phyloP scores from a whole-genome alignment of 108 stramenopile species.

The Nitzschia palea region DNA sequence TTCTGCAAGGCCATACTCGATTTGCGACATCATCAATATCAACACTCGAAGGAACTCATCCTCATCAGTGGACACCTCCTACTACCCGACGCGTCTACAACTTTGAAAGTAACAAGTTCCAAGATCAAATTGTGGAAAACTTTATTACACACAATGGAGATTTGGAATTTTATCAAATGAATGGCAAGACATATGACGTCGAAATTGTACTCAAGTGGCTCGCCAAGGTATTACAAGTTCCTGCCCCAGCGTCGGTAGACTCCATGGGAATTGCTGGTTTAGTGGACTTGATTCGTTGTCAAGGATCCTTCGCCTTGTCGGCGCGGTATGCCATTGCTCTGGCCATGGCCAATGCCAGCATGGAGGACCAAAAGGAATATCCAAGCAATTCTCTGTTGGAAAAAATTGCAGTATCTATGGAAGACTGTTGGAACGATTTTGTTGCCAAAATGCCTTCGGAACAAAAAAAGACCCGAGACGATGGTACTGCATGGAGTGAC shows the following conservation, averaged over 20 bases:
- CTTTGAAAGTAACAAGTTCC: background rate
- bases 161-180: slow-evolving; percentile 76
- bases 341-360: slow-evolving; percentile 31
- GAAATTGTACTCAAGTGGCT: slow-evolving; percentile 74
- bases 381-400: slow-evolving; percentile 58
- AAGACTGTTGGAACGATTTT: slow-evolving; percentile 26
- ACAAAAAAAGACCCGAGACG: background rate
- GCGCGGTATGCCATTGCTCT: slow-evolving; percentile 68
- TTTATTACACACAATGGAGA: slow-evolving; percentile 89
- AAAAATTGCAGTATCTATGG: slow-evolving; percentile 59
- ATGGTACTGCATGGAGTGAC: background rate
- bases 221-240: slow-evolving; percentile 35
- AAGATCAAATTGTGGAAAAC: slow-evolving; percentile 46
- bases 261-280: slow-evolving; percentile 74
- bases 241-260: slow-evolving; percentile 66
- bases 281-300: slow-evolving; percentile 62
- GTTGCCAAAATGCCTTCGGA: background rate
- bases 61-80: slow-evolving; percentile 68
- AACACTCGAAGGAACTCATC: slow-evolving; percentile 80
- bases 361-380: slow-evolving; percentile 28
- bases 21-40: slow-evolving; percentile 76
- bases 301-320: slow-evolving; percentile 74
- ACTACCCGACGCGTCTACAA: slow-evolving; percentile 28
- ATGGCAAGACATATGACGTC: slow-evolving; percentile 63
- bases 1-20: slow-evolving; percentile 72